phyloP scores from a whole-genome alignment of 176 grass and related monocot species.

The Echinochloa phyllopogon region DNA sequence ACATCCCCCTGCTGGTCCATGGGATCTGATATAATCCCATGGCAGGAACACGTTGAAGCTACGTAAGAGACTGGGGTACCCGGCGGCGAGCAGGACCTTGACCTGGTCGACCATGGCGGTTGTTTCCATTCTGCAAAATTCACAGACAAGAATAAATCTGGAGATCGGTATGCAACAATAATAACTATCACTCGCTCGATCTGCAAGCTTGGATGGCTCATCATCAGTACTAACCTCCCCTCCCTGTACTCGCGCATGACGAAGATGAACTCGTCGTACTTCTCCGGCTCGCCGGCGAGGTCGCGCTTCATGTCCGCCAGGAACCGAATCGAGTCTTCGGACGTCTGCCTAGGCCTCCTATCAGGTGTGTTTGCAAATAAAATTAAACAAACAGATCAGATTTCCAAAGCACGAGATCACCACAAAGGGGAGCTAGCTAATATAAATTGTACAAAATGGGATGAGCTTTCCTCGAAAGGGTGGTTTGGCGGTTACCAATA shows the following conservation, averaged over 20 bases:
- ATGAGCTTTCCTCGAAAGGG: no score
- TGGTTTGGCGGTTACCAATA: no score
- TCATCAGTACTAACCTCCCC: background rate
- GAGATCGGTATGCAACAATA: background rate
- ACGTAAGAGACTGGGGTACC: background rate
- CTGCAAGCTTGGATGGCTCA: no score
- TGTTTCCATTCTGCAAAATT: background rate
- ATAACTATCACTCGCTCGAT: no score
- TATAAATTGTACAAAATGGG: no score
- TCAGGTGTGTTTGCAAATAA: background rate
- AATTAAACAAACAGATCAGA: background rate
- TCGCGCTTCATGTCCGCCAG: background rate
- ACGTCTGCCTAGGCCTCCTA: background rate
- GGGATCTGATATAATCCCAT: background rate
- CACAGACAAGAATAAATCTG: background rate
- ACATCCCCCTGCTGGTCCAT: background rate
- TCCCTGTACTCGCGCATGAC: background rate
- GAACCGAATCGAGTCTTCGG: background rate
- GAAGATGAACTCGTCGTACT: background rate
- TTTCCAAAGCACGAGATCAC: background rate
- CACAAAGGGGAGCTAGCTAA: background rate
- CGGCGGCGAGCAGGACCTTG: background rate
- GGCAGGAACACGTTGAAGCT: conserved; percentile 6
- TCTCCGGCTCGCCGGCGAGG: background rate
- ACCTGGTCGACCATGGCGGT: background rate